Percentiles rank a stretch among this genome's conserved stretches.
Evolutionary conservation across 306 rosid species (phyloP).

Genomic region (Medicago ruthenica): DNA sequence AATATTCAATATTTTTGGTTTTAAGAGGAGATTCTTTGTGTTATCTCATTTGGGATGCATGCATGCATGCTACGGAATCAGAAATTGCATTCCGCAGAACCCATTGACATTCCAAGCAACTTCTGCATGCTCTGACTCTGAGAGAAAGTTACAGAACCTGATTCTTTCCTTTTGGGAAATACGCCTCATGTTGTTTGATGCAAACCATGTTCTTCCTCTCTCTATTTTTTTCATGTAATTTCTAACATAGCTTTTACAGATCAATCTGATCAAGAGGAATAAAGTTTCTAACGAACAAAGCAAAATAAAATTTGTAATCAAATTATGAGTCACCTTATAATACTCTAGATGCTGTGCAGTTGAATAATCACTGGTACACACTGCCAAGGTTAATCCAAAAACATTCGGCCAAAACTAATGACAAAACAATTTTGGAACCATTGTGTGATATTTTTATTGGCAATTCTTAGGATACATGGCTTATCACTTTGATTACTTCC

Average conservation of each 20-base stretch:
- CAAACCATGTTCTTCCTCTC: slow-evolving; percentile 29
- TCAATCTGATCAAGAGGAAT: background rate
- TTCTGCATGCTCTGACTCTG: slow-evolving; percentile 43
- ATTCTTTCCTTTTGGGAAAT: slow-evolving; percentile 47
- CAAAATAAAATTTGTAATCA: background rate
- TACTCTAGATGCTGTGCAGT: background rate
- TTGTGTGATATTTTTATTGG: no score
- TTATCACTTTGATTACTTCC: no score
- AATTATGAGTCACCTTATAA: background rate
- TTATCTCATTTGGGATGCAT: slow-evolving; percentile 27
- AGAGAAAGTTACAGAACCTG: slow-evolving; percentile 49
- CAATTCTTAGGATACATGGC: no score
- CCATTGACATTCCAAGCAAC: slow-evolving; percentile 46
- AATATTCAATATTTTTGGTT: background rate
- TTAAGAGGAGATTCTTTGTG: slow-evolving; percentile 15
- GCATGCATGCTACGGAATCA: slow-evolving; percentile 35
- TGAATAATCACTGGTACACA: background rate
- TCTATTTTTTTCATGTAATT: background rate
- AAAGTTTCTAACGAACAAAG: background rate
- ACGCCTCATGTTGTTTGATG: slow-evolving; percentile 29
- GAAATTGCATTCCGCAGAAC: background rate
- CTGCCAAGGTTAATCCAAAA: no score
- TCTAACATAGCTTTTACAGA: background rate
- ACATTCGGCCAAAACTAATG: background rate
- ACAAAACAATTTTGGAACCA: background rate